Base-by-base conservation (phyloP, 2,329 filamentous ascomycete species). In the Talaromyces pinophilus region DNA sequence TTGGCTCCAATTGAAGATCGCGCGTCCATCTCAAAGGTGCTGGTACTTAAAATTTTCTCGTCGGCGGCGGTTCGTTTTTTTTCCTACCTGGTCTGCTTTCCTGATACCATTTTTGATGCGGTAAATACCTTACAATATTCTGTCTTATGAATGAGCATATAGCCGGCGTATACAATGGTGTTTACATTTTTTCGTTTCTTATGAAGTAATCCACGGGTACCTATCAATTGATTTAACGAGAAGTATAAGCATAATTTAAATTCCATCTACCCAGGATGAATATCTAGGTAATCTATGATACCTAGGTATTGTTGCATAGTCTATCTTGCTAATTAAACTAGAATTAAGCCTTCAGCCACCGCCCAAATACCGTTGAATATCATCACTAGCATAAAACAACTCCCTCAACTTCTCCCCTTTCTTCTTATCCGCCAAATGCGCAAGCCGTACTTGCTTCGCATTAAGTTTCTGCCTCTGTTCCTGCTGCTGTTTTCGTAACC, bases 351-450 rank as follows among this genome's bases (percentile, higher is more conserved):
- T 33, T 54, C 54, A 66, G 13, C 35, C 69, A 17, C 70, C 71
- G 19, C 88, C 86, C 19, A 96, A 78, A 75, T 96, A 95, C 73
- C 84, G 87, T 72, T 93, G 87, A 64, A 96, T 81, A 70, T 94
- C 90, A n/a, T 90, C 85, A 70, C 86, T 88, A 22, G 86, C 85
- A 77, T 91, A 94, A 69, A 97, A 90, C 79, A 91, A 84, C 71
- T 87, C 83, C 69, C 88, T 84, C 67, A 97, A 76, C 72, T 80
- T 87, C 67, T 91, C 86, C 19, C 84, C 83, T 68, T 83, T 88
- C 75, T 80, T 87, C 78, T 83, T 89, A 66, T 89, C 87, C 69
- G 88, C 86, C 52, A 82, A 79, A 2, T 87, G 87, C 73, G 84
- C 78, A 75, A 86, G 88, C 71, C 87, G 84, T 46, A 89, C 82